These are phyloP conservation scores for Botrytis pseudocinerea DNA, from an alignment of 2,329 filamentous ascomycete genomes.

Conservation along the genomic window DNA sequence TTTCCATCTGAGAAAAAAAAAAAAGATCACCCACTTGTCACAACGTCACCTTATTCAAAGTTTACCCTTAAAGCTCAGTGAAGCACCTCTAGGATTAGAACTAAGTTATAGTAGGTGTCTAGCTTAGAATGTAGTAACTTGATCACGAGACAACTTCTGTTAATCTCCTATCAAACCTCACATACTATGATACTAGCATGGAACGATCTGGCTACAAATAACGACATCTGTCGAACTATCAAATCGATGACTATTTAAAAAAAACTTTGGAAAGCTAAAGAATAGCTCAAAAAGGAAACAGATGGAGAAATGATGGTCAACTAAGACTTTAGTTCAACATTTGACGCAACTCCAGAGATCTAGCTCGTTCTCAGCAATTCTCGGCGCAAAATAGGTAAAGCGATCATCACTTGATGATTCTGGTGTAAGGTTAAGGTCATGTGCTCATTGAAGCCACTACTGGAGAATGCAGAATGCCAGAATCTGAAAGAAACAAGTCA, in stretches of 20 bases:
- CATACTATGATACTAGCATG: background rate
- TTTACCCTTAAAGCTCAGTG: background rate
- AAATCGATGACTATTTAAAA: background rate
- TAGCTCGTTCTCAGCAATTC: background rate
- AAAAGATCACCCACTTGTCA: background rate
- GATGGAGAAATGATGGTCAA: background rate
- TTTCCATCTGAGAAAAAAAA: background rate
- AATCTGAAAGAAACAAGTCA: fast-evolving
- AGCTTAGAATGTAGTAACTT: background rate
- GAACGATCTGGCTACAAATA: background rate
- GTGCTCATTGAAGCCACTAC: background rate
- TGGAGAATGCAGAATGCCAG: background rate
- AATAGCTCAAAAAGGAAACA: background rate
- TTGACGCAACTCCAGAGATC: background rate
- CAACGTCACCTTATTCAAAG: background rate
- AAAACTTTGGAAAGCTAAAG: background rate
- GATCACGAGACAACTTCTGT: background rate
- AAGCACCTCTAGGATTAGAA: background rate
- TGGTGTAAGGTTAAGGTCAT: background rate
- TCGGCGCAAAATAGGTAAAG: background rate
- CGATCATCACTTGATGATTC: background rate
- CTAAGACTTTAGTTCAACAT: background rate
- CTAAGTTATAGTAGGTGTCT: too few relatives aligned
- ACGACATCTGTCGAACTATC: background rate
- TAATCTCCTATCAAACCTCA: background rate